phyloP scores from a whole-genome alignment of 805 yeast species.

The Clavispora vitiphila region DNA sequence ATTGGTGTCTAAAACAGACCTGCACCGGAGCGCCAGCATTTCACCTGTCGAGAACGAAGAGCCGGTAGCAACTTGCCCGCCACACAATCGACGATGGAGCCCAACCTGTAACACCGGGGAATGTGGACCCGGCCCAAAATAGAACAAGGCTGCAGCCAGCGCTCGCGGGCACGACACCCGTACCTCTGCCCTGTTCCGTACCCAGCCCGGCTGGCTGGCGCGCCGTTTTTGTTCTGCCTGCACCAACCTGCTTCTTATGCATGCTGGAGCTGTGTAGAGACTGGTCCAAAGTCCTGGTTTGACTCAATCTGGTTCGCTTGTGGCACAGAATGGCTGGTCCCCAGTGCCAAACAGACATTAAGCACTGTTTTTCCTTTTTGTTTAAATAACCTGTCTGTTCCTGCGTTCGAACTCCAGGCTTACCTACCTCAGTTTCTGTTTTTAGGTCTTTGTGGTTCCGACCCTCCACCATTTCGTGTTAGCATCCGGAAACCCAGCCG shows the following conservation, averaged over 20 bases:
- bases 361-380: not conserved
- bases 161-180: not conserved
- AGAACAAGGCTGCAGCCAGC: not conserved
- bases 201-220: constrained; percentile 1
- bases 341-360: not conserved
- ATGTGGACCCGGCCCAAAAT: not conserved
- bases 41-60: no score
- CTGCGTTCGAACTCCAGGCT: not conserved
- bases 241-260: not conserved
- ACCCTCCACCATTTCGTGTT: no score
- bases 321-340: not conserved
- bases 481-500: no score
- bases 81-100: no score
- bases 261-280: not conserved
- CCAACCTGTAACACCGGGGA: not conserved
- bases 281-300: not conserved
- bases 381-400: not conserved
- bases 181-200: not conserved
- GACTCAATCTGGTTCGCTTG: not conserved
- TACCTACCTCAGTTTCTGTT: not conserved
- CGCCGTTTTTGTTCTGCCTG: not conserved
- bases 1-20: no score
- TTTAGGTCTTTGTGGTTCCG: not conserved
- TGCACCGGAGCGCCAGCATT: no score
- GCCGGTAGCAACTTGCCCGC: no score